A percentile compares a stretch with the other conserved stretches of the same genome.
phyloP scores from a whole-genome alignment of 163 green algal species.

The Chlorella variabilis region DNA sequence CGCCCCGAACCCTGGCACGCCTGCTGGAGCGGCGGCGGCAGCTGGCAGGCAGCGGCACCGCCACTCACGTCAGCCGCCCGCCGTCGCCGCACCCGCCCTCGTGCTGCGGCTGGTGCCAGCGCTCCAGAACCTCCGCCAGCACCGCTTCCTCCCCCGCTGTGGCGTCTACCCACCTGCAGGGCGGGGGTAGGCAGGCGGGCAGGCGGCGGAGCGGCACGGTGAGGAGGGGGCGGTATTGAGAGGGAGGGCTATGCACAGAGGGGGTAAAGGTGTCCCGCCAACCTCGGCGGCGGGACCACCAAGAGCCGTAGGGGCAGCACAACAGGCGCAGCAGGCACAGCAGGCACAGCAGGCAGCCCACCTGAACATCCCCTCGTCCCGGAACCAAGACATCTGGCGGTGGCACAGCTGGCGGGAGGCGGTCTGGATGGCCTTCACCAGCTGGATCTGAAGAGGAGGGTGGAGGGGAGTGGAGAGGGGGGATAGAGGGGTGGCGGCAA shows the following conservation, averaged over 20 bases:
- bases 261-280: too few species aligned
- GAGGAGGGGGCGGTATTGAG: not conserved
- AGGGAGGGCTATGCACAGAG: too few species aligned
- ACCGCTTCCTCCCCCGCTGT: constrained; percentile 33
- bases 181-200: not conserved
- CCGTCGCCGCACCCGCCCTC: constrained; percentile 43
- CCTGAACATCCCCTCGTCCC: constrained; percentile 67
- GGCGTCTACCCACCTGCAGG: constrained; percentile 33
- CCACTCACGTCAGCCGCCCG: constrained; percentile 32
- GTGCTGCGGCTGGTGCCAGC: constrained; percentile 42
- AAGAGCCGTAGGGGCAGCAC: too few species aligned
- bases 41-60: not conserved
- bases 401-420: constrained; percentile 80
- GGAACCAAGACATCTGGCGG: constrained; percentile 88
- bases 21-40: too few species aligned
- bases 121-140: constrained; percentile 45
- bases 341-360: not conserved
- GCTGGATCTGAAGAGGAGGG: constrained; percentile 39
- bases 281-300: too few species aligned
- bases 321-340: too few species aligned
- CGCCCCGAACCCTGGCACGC: too few species aligned
- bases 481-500: not conserved
- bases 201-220: too few species aligned
- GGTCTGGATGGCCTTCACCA: constrained; percentile 71
- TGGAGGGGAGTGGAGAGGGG: too few species aligned